Conservation (phyloP, 2,329 filamentous ascomycete genomes). For the Pseudocercospora cruenta region DNA sequence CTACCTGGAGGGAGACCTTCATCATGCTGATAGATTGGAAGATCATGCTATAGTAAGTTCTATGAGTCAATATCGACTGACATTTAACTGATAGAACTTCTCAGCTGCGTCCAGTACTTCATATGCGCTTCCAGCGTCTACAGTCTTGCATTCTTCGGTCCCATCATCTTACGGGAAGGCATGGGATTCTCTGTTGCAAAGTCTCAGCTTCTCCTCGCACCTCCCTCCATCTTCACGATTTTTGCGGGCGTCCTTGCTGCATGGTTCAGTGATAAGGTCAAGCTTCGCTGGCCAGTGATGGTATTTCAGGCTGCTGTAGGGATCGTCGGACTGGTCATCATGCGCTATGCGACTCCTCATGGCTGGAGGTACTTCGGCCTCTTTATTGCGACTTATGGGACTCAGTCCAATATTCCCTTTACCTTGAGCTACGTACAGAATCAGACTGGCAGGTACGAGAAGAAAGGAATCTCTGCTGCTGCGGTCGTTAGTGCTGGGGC, state of each 20-base stretch:
- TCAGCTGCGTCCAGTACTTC: constrained; percentile 36
- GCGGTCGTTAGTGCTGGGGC: constrained; percentile 45
- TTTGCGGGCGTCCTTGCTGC: constrained; percentile 1
- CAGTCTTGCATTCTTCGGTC: constrained; percentile 67
- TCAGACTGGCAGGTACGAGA: constrained; percentile 36
- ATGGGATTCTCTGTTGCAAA: constrained; percentile 63
- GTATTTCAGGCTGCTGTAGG: constrained; percentile 64
- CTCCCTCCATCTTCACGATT: constrained; percentile 43
- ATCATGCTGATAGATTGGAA: constrained; percentile 17
- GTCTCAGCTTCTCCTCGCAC: constrained; percentile 68
- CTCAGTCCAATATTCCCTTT: constrained; percentile 73
- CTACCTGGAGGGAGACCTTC: constrained; percentile 10
- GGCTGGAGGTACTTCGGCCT: constrained; percentile 71
- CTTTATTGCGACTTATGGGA: constrained; percentile 72
- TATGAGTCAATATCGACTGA: constrained; percentile 6
- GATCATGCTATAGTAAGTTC: constrained; percentile 30
- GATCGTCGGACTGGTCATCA: constrained; percentile 70
- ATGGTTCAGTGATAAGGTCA: constrained; percentile 14
- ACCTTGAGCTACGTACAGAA: constrained; percentile 65
- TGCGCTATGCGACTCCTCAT: constrained; percentile 65
- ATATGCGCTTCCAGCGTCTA: constrained; percentile 16
- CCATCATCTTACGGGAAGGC: constrained; percentile 67
- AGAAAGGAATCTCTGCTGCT: constrained; percentile 36
- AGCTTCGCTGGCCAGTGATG: constrained; percentile 60
- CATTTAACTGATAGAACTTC: background rate